Evolutionary conservation across 345 rosid genomes (phyloP).

Genomic region (Populus nigra): DNA sequence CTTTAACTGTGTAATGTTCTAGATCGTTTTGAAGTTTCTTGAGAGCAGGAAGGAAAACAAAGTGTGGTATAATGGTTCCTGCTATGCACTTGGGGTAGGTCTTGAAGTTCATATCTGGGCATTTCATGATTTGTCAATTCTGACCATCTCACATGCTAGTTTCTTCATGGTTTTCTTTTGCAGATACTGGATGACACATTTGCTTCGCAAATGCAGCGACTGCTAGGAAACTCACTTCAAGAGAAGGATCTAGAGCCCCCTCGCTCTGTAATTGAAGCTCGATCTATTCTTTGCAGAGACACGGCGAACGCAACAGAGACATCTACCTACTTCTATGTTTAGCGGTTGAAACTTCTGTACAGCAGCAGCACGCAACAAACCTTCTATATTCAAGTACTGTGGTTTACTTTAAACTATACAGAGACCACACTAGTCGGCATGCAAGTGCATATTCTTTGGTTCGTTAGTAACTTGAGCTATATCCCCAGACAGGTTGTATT

Average conservation of each 20-base stretch:
- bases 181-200: conserved; percentile 89
- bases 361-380: too few species aligned
- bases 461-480: too few species aligned
- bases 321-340: conserved; percentile 67
- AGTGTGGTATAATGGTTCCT: conserved; percentile 89
- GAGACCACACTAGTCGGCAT: too few species aligned
- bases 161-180: background rate
- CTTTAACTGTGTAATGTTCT: background rate
- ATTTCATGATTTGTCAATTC: background rate
- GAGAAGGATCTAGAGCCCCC: conserved; percentile 91
- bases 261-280: conserved; percentile 87
- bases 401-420: too few species aligned
- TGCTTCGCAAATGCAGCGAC: conserved; percentile 92
- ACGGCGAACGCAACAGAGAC: conserved; percentile 55
- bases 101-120: too few species aligned
- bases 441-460: too few species aligned
- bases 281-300: conserved; percentile 92
- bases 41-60: conserved; percentile 94
- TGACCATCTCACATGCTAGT: background rate
- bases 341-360: background rate
- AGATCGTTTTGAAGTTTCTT: conserved; percentile 88
- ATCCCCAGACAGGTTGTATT: too few species aligned
- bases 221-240: conserved; percentile 79
- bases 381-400: too few species aligned
- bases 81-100: conserved; percentile 87